Percentiles rank a stretch among this genome's conserved stretches.
phyloP scores from a whole-genome alignment of 148 eudicot species.

The Persicaria maculosa region DNA sequence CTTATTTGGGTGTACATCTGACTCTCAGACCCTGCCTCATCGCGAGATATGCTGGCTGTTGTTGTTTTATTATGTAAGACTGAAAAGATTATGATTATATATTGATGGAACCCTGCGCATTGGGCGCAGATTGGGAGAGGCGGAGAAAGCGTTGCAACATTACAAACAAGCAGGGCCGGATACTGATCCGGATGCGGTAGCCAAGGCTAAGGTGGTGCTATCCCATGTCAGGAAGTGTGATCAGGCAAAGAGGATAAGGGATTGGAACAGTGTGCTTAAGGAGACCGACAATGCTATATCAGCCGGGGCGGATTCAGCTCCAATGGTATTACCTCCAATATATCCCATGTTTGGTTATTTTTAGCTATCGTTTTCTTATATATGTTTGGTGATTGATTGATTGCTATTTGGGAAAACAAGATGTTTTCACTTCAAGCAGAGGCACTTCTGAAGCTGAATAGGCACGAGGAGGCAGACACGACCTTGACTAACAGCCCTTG shows the following conservation, averaged over 20 bases:
- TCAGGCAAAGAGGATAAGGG: conserved; percentile 63
- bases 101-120: neutral
- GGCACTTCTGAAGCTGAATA: conserved; percentile 64
- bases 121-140: conserved; percentile 75
- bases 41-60: too few species aligned
- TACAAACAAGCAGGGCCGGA: conserved; percentile 76
- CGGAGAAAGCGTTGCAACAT: conserved; percentile 69
- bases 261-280: conserved; percentile 69
- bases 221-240: conserved; percentile 62
- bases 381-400: neutral
- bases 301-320: conserved; percentile 84
- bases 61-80: too few species aligned
- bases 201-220: conserved; percentile 47
- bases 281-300: conserved; percentile 52
- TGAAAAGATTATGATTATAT: neutral
- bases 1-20: too few species aligned
- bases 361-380: neutral
- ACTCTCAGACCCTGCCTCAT: too few species aligned
- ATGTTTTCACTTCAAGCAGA: conserved; percentile 76
- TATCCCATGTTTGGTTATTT: neutral
- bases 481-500: conserved; percentile 50
- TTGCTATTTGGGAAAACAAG: conserved; percentile 19
- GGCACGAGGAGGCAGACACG: conserved; percentile 72
- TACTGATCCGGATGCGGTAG: conserved; percentile 71
- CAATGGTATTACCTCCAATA: conserved; percentile 40